Evolutionary conservation across 345 rosid genomes (phyloP).

Genomic region (Litchi chinensis): DNA sequence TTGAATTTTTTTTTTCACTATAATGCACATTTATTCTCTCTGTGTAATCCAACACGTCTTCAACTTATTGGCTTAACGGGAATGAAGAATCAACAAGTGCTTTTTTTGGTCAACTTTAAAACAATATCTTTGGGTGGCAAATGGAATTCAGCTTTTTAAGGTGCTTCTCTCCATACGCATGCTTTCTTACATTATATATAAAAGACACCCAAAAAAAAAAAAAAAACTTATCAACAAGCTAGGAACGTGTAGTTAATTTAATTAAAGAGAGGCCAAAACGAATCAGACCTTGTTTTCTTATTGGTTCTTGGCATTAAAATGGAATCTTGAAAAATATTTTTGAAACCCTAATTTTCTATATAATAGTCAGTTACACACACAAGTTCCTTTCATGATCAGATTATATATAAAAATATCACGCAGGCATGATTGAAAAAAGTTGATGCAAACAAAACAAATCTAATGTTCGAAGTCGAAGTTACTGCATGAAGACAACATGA

Average conservation of each 20-base stretch:
- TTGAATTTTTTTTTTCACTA: too few species aligned
- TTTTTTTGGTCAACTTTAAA: constrained; percentile 16
- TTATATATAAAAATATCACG: background rate
- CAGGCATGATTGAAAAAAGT: background rate
- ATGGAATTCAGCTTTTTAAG: constrained; percentile 47
- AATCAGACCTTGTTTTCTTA: constrained; percentile 6
- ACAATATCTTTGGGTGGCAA: constrained; percentile 33
- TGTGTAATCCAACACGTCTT: constrained; percentile 36
- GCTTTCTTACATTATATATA: constrained; percentile 15
- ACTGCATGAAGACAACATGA: background rate
- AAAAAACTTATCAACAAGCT: constrained; percentile 16
- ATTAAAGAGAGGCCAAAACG: constrained; percentile 3
- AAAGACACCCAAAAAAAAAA: background rate
- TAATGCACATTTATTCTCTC: background rate
- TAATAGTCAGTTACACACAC: background rate
- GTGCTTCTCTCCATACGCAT: constrained; percentile 38
- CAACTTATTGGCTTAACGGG: constrained; percentile 32
- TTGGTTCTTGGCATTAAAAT: constrained; percentile 5
- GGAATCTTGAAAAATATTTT: background rate
- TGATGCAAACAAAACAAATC: background rate
- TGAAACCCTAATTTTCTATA: background rate
- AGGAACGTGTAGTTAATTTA: constrained; percentile 6
- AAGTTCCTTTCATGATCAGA: background rate
- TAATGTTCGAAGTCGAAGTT: background rate
- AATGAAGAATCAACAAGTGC: constrained; percentile 37